A percentile compares a stretch with the other conserved stretches of the same genome.
These are phyloP conservation scores for Lobosporangium transversale DNA, from an alignment of 192 early-diverging fungal genomes.

Conservation along the genomic window DNA sequence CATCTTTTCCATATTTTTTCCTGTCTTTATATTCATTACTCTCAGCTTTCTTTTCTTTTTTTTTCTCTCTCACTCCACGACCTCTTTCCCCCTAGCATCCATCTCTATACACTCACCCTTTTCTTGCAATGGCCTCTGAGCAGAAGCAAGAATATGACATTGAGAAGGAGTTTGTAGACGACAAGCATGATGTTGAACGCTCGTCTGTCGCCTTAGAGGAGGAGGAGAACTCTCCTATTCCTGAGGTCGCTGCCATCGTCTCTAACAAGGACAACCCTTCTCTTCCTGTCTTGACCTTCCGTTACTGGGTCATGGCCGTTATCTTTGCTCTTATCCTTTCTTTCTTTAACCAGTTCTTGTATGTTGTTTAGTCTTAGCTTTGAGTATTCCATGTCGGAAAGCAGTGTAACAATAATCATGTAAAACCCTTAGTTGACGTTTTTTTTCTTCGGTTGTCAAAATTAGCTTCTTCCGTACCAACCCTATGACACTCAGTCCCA, in stretches of 20 bases:
- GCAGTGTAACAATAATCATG: no score
- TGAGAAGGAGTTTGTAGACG: conserved; percentile 41
- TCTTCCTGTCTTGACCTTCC: conserved; percentile 61
- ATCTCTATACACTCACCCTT: no score
- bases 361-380: conserved; percentile 13
- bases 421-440: background rate
- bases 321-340: conserved; percentile 54
- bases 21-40: no score
- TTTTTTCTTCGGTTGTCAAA: background rate
- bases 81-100: no score
- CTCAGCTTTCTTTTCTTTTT: background rate
- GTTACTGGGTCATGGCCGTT: conserved; percentile 57
- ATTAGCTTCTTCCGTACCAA: conserved; percentile 45
- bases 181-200: conserved; percentile 29
- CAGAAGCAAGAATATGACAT: no score
- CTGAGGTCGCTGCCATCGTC: conserved; percentile 57
- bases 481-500: conserved; percentile 51
- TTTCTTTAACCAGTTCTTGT: conserved; percentile 56
- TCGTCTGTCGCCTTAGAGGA: conserved; percentile 42
- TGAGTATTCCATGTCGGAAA: no score
- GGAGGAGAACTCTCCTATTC: conserved; percentile 60
- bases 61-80: background rate
- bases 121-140: no score
- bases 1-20: background rate
- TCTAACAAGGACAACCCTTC: conserved; percentile 62